These are phyloP conservation scores for Phytophthora litchii DNA, from an alignment of 352 stramenopile genomes.

Conservation along the genomic window DNA sequence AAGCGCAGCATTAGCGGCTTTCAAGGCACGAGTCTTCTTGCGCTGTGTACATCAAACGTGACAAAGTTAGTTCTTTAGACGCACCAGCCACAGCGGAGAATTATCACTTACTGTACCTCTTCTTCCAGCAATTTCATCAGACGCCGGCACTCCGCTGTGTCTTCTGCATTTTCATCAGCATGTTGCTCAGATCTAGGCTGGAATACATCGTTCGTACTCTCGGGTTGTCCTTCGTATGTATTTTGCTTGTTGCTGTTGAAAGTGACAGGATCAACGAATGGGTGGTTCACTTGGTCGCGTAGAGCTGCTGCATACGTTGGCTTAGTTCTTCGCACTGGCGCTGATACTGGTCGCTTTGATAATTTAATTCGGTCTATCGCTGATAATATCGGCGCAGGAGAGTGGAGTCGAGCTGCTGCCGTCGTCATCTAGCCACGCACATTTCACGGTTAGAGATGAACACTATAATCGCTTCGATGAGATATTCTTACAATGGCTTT, in stretches of 20 bases:
- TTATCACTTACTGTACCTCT: constrained; percentile 31
- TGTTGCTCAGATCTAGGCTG: not conserved
- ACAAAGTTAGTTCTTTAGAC: not conserved
- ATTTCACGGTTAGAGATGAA: constrained; percentile 7
- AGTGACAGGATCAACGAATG: constrained; percentile 10
- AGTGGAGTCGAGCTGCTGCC: constrained; percentile 27
- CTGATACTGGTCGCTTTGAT: constrained; percentile 58
- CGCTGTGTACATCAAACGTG: constrained; percentile 23
- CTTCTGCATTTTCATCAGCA: constrained; percentile 2
- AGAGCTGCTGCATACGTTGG: constrained; percentile 59
- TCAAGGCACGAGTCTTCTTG: constrained; percentile 52
- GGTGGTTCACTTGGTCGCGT: constrained; percentile 53
- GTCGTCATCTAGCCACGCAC: constrained; percentile 48
- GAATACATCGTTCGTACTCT: constrained; percentile 8
- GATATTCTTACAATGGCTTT: constrained; percentile 60
- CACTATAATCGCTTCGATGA: not conserved
- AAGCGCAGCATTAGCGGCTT: constrained; percentile 47
- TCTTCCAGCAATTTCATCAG: constrained; percentile 35
- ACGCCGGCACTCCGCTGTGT: constrained; percentile 18
- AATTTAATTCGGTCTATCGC: constrained; percentile 17
- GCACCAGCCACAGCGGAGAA: not conserved
- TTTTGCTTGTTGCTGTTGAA: constrained; percentile 9
- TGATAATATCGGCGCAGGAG: constrained; percentile 6
- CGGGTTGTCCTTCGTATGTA: not conserved
- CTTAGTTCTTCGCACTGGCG: constrained; percentile 66